phyloP scores from a whole-genome alignment of 495 filamentous ascomycete species.

The Baudoinia panamericana region DNA sequence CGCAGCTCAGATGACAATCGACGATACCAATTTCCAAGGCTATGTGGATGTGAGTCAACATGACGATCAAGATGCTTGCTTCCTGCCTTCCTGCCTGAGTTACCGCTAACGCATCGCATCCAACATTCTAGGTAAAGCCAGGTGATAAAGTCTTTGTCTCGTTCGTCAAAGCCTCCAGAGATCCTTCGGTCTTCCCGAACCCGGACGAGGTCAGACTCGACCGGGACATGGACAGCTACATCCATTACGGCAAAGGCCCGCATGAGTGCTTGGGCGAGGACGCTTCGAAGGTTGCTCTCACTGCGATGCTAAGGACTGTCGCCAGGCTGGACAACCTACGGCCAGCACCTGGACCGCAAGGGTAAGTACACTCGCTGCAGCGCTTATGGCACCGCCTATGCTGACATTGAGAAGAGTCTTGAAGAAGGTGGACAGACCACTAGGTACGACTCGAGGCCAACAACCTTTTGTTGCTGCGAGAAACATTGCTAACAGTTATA shows the following conservation, averaged over 20 bases:
- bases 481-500: no score
- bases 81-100: no score
- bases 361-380: no score
- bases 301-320: conserved; percentile 28
- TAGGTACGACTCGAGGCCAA: no score
- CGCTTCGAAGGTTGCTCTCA: conserved; percentile 25
- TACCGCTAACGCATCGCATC: no score
- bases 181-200: conserved; percentile 23
- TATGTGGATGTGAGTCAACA: no score
- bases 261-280: conserved; percentile 25
- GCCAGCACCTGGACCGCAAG: conserved; percentile 24
- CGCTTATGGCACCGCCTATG: no score
- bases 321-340: conserved; percentile 20
- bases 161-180: conserved; percentile 28
- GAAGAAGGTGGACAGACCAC: conserved; percentile 26
- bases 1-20: no score
- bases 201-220: conserved; percentile 22
- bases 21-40: conserved; percentile 15
- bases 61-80: no score
- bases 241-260: conserved; percentile 26
- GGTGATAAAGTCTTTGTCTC: conserved; percentile 38
- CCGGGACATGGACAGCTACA: conserved; percentile 24
- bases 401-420: conserved; percentile 12
- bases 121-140: conserved; percentile 32
- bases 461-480: no score